phyloP scores from a whole-genome alignment of 73 alveolate genomes.

The Durusdinium trenchii region DNA sequence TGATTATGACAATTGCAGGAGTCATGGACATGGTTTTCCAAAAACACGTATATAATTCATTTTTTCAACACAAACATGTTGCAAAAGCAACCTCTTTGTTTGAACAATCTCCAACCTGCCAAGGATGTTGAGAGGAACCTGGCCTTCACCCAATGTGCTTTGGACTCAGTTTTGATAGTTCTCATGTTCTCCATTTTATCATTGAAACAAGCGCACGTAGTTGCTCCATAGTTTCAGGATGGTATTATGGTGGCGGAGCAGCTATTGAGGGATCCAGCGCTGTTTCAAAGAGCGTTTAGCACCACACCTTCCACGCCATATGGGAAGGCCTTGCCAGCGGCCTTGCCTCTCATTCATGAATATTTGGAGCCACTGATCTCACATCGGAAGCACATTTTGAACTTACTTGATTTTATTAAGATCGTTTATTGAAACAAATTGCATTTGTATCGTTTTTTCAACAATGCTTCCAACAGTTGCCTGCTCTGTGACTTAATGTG shows the following conservation, averaged over 20 bases:
- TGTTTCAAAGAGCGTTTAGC: background rate
- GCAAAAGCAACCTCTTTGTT: background rate
- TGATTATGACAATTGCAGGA: background rate
- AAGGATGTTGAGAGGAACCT: background rate
- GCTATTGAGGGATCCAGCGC: constrained; percentile 37
- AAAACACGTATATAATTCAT: background rate
- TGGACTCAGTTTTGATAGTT: too few species aligned
- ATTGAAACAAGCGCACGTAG: too few species aligned
- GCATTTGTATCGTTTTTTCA: too few species aligned
- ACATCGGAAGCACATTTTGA: too few species aligned
- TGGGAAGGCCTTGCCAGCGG: background rate
- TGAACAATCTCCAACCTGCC: background rate
- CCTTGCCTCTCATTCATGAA: background rate
- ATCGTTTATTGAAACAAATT: background rate
- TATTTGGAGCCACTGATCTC: background rate
- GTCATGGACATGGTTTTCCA: background rate
- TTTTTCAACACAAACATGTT: too few species aligned
- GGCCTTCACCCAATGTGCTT: background rate
- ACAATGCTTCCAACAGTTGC: too few species aligned
- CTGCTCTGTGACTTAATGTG: background rate
- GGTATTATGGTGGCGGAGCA: constrained; percentile 74
- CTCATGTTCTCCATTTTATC: too few species aligned
- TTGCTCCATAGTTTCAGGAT: too few species aligned
- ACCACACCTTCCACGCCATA: background rate
- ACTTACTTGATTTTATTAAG: background rate